phyloP scores from a whole-genome alignment of 192 early-diverging fungal genomes.

The Diversispora eburnea region DNA sequence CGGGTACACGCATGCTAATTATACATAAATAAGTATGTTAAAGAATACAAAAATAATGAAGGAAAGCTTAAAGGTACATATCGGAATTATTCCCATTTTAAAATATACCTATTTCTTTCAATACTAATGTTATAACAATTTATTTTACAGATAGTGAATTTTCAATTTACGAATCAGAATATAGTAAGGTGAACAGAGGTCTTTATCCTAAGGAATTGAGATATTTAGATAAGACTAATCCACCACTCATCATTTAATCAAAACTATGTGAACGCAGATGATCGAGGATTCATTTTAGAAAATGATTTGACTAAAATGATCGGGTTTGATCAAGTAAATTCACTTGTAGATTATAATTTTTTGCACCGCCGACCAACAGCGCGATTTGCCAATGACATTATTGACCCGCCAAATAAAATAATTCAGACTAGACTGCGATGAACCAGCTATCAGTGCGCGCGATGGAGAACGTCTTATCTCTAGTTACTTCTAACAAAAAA shows the following conservation, averaged over 20 bases:
- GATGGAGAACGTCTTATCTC: neutral
- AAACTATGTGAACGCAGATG: slow-evolving; percentile 6
- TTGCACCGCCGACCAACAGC: neutral
- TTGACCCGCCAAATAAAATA: slow-evolving; percentile 3
- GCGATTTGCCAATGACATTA: slow-evolving; percentile 11
- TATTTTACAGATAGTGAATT: slow-evolving; percentile 13
- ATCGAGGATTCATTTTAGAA: slow-evolving; percentile 12
- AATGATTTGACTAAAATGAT: slow-evolving; percentile 4
- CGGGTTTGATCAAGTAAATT: neutral
- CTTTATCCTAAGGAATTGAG: neutral
- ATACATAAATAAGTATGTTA: slow-evolving; percentile 7
- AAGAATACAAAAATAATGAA: slow-evolving; percentile 13
- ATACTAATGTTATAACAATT: neutral
- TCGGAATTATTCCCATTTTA: neutral
- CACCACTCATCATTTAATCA: slow-evolving; percentile 11
- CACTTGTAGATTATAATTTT: slow-evolving; percentile 11
- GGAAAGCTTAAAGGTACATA: slow-evolving; percentile 1
- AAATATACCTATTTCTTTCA: neutral
- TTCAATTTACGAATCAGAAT: too few relatives aligned
- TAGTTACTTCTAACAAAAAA: slow-evolving; percentile 1
- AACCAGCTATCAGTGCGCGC: slow-evolving; percentile 4
- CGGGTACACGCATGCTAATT: neutral
- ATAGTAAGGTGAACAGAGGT: too few relatives aligned
- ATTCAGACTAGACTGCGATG: slow-evolving; percentile 12
- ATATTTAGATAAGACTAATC: slow-evolving; percentile 9